Evolutionary conservation across 768 basidiomycete species (phyloP), one percentile per base, ranked within the genome.

Genomic region (Collybia sp.): DNA sequence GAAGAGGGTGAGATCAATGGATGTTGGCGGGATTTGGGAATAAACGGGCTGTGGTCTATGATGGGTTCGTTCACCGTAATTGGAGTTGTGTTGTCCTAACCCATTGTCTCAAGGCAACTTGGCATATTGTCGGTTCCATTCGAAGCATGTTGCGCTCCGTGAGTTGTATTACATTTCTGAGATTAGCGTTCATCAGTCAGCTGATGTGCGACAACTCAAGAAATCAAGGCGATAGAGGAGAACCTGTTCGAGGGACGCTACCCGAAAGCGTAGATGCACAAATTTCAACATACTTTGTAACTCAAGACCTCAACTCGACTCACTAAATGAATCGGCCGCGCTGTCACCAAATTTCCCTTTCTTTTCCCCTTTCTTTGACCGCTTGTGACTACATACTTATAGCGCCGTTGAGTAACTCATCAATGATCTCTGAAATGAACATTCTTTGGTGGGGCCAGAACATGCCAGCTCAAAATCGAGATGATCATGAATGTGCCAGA

Each of bases 121-220:
- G 16, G 73, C 75, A 0, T 44, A 74, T 50, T 73, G 71, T 42
- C 68, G 80, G 1, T 80, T 79, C 67, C 67, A 77, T 54, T 81
- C 80, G 12, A 81, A 74, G 47, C 75, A 75, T 48, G 38, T 80
- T 15, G 80, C 80, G 0, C 63, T 82, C 30, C 79, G 80, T 82
- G 51, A 53, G 80, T 71, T 18, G 4, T 39, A n/a, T 41, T 16
- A 8, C 50, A 40, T 12, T 12, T 42, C 30, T 4, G 10, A 11
- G 19, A 12, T 9, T n/a, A n/a, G n/a, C n/a, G n/a, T 17, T 30
- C 19, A 31, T 16, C n/a, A n/a, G 25, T 12, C 43, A 45, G n/a
- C n/a, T 37, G 35, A 13, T 37, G 17, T 11, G 41, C 37, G 16
- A 30, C 1, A 10, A 25, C 55, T n/a, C n/a, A n/a, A 81, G 79